phyloP scores from a whole-genome alignment of 345 rosid genomes.

The Capsella bursapastoris region DNA sequence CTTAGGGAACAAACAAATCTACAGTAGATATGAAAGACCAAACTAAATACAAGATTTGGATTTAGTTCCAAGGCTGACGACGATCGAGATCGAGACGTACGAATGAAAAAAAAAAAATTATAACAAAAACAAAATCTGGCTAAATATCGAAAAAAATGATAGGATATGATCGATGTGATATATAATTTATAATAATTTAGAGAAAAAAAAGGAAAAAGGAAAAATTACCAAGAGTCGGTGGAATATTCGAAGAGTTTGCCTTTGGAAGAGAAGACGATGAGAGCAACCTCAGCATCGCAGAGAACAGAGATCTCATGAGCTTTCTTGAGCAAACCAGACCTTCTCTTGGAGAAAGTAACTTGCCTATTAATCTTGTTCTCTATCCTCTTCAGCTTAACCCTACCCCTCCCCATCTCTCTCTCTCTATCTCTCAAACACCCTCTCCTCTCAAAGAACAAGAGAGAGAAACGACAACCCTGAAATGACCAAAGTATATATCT shows the following conservation, averaged over 20 bases:
- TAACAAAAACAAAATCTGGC: not conserved
- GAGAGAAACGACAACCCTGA: constrained; percentile 40
- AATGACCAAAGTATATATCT: constrained; percentile 35
- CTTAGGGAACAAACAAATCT: constrained; percentile 42
- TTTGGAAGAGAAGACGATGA: constrained; percentile 81
- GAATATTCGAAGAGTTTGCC: constrained; percentile 88
- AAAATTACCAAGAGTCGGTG: constrained; percentile 63
- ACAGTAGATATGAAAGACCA: constrained; percentile 23
- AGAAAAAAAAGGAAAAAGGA: not conserved
- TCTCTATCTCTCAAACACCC: constrained; percentile 42
- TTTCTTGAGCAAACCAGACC: constrained; percentile 79
- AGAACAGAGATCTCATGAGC: constrained; percentile 90
- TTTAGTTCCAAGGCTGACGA: constrained; percentile 12
- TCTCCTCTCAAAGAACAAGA: constrained; percentile 39
- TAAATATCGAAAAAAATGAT: constrained; percentile 24
- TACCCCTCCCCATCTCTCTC: constrained; percentile 79
- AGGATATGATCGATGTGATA: constrained; percentile 33
- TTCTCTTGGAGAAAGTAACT: constrained; percentile 87
- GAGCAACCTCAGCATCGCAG: constrained; percentile 81
- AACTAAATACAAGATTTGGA: constrained; percentile 12
- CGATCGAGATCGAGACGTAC: constrained; percentile 27
- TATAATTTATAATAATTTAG: not conserved
- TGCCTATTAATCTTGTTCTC: constrained; percentile 94
- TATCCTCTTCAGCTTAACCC: constrained; percentile 88
- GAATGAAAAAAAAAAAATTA: not conserved